Percentiles rank a stretch among this genome's conserved stretches.
Conservation (phyloP, 345 rosid genomes). For the Aurinia saxatilis region DNA sequence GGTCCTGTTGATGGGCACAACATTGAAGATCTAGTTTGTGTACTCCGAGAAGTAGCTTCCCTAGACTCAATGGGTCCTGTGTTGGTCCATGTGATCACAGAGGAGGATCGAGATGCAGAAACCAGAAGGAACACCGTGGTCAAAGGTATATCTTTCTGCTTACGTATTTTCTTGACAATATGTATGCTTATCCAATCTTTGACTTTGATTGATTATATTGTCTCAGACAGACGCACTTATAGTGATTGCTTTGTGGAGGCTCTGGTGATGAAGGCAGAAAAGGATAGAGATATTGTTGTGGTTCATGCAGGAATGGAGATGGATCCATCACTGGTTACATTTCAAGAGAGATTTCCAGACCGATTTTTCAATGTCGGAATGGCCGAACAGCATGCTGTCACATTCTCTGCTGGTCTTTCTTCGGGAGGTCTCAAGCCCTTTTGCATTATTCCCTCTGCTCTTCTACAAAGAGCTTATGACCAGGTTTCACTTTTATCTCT, state of each 20-base stretch:
- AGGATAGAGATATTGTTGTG: slow-evolving; percentile 70
- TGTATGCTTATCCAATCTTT: not conserved
- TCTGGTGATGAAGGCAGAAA: slow-evolving; percentile 66
- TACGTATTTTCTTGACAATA: not conserved
- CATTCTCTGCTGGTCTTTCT: slow-evolving; percentile 92
- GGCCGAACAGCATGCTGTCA: slow-evolving; percentile 95
- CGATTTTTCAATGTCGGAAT: slow-evolving; percentile 80
- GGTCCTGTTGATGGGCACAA: slow-evolving; percentile 98
- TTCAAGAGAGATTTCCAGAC: slow-evolving; percentile 68
- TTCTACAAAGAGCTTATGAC: slow-evolving; percentile 91
- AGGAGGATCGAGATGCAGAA: slow-evolving; percentile 43
- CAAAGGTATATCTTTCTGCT: slow-evolving; percentile 32
- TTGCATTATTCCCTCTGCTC: slow-evolving; percentile 80
- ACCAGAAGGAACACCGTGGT: slow-evolving; percentile 21
- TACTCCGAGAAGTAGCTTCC: slow-evolving; percentile 74
- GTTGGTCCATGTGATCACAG: slow-evolving; percentile 82
- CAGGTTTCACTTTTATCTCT: slow-evolving; percentile 48
- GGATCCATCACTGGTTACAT: slow-evolving; percentile 53
- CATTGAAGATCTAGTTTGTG: slow-evolving; percentile 70
- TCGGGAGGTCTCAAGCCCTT: slow-evolving; percentile 94
- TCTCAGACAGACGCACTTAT: slow-evolving; percentile 51
- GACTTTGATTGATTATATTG: not conserved
- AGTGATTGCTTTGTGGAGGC: slow-evolving; percentile 83
- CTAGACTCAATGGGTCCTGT: slow-evolving; percentile 90
- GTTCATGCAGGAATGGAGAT: slow-evolving; percentile 85